Percentiles rank a stretch among this genome's conserved stretches.
Evolutionary conservation across 2,329 filamentous ascomycete species (phyloP).

Genomic region (Calonectria pseudoturangicola): DNA sequence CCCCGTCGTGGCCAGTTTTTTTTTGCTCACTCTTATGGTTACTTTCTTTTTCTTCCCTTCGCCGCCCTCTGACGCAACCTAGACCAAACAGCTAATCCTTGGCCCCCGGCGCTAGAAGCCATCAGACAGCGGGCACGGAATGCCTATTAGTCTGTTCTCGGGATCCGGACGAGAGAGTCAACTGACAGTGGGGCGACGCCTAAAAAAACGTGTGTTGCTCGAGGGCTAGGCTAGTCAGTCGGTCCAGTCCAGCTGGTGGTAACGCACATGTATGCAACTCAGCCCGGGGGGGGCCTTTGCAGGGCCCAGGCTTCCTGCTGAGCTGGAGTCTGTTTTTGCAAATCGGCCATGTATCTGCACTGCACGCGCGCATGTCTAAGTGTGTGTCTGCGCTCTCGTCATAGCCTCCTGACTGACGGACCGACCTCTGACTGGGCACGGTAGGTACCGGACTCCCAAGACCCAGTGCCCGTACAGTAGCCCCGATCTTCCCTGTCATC

Average conservation of each 20-base stretch:
- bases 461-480: conserved; percentile 19
- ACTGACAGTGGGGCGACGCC: conserved; percentile 15
- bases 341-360: conserved; percentile 18
- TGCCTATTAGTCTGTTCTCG: conserved; percentile 19
- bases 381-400: conserved; percentile 3
- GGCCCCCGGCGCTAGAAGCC: conserved; percentile 21
- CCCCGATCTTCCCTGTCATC: conserved; percentile 25
- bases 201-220: conserved; percentile 19
- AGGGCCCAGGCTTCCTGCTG: conserved; percentile 30
- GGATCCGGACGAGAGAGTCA: conserved; percentile 21
- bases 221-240: conserved; percentile 19
- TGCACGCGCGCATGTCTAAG: conserved; percentile 18
- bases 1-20: conserved; percentile 17
- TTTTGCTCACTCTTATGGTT: conserved; percentile 34
- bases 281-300: conserved; percentile 22
- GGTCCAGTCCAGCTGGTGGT: conserved; percentile 10
- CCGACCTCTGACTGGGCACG: conserved; percentile 9
- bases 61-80: conserved; percentile 40
- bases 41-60: conserved; percentile 25
- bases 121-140: neutral
- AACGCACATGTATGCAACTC: conserved; percentile 6
- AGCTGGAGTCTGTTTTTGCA: conserved; percentile 26
- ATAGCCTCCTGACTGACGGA: conserved; percentile 20
- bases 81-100: conserved; percentile 27
- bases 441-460: conserved; percentile 21